A percentile compares a stretch with the other conserved stretches of the same genome.
phyloP scores from a whole-genome alignment of 2,329 filamentous ascomycete species.

The Pseudogymnoascus sp. region DNA sequence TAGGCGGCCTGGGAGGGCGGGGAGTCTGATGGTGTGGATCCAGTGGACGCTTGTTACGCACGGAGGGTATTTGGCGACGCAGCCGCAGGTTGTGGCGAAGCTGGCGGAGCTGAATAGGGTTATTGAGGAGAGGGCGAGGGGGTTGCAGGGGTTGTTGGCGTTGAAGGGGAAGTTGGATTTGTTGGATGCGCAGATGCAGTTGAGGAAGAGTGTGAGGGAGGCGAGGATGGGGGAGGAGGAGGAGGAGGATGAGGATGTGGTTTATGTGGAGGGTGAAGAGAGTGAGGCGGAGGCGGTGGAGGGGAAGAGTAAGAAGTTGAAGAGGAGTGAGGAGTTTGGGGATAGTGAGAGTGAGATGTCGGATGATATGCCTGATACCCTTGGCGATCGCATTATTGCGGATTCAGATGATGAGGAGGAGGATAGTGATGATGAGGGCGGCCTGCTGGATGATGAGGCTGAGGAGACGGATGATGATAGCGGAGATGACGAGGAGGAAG shows the following conservation, averaged over 20 bases:
- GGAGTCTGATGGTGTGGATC: conserved; percentile 88
- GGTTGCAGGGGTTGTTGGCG: conserved; percentile 72
- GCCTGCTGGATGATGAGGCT: conserved; percentile 44
- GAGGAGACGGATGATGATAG: conserved; percentile 35
- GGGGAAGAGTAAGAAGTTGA: conserved; percentile 36
- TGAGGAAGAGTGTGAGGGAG: conserved; percentile 63
- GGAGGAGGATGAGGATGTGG: conserved; percentile 51
- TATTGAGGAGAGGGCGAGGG: conserved; percentile 76
- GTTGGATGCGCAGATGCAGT: conserved; percentile 79
- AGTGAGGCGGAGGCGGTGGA: conserved; percentile 51
- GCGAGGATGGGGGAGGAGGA: conserved; percentile 32
- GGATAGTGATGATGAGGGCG: conserved; percentile 35
- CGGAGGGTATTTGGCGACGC: conserved; percentile 80
- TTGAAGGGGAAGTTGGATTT: conserved; percentile 95
- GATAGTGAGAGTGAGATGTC: conserved; percentile 27
- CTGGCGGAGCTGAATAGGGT: conserved; percentile 77
- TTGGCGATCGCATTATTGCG: conserved; percentile 35
- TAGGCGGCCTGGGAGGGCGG: conserved; percentile 78
- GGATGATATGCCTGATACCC: conserved; percentile 34
- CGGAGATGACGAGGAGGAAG: conserved; percentile 35
- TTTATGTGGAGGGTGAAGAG: conserved; percentile 77
- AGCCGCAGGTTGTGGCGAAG: conserved; percentile 73
- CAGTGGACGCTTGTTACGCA: conserved; percentile 92
- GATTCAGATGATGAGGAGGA: conserved; percentile 43
- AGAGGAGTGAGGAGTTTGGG: conserved; percentile 19